A percentile compares a stretch with the other conserved stretches of the same genome.
Evolutionary conservation across 192 early-diverging fungal genomes (phyloP).

Genomic region (Gamsiella multidivaricata): DNA sequence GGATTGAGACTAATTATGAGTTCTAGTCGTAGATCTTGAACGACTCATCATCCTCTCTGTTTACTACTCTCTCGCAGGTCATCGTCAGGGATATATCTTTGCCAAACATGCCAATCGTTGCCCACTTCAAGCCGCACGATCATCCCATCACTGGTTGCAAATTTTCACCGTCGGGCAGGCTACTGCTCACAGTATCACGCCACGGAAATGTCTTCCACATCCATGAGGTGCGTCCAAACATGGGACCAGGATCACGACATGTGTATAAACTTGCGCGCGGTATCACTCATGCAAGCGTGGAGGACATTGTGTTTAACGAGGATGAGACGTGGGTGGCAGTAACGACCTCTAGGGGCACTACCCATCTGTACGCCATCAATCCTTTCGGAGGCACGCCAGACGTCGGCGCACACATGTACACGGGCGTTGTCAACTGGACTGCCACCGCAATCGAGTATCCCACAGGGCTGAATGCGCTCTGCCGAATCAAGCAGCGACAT

Average conservation of each 20-base stretch:
- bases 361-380: slow-evolving; percentile 77
- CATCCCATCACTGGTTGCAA: slow-evolving; percentile 70
- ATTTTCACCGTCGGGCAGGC: slow-evolving; percentile 74
- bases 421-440: slow-evolving; percentile 52
- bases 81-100: slow-evolving; percentile 63
- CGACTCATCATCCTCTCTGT: neutral
- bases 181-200: slow-evolving; percentile 76
- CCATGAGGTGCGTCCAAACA: slow-evolving; percentile 62
- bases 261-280: slow-evolving; percentile 84
- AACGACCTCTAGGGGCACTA: slow-evolving; percentile 78
- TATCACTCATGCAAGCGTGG: slow-evolving; percentile 78
- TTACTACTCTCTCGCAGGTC: slow-evolving; percentile 31
- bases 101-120: slow-evolving; percentile 59
- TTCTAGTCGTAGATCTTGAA: neutral
- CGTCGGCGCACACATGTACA: slow-evolving; percentile 64
- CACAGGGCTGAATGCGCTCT: slow-evolving; percentile 43
- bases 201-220: slow-evolving; percentile 82
- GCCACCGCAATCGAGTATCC: slow-evolving; percentile 42
- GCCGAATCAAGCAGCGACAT: slow-evolving; percentile 48
- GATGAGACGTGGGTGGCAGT: slow-evolving; percentile 83
- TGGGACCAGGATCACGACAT: slow-evolving; percentile 52
- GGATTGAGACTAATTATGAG: neutral
- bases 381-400: slow-evolving; percentile 70
- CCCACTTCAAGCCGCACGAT: slow-evolving; percentile 78
- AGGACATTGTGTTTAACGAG: slow-evolving; percentile 72